Evolutionary conservation across 73 alveolate species (phyloP).

Genomic region (Paramecium tetraurelia): DNA sequence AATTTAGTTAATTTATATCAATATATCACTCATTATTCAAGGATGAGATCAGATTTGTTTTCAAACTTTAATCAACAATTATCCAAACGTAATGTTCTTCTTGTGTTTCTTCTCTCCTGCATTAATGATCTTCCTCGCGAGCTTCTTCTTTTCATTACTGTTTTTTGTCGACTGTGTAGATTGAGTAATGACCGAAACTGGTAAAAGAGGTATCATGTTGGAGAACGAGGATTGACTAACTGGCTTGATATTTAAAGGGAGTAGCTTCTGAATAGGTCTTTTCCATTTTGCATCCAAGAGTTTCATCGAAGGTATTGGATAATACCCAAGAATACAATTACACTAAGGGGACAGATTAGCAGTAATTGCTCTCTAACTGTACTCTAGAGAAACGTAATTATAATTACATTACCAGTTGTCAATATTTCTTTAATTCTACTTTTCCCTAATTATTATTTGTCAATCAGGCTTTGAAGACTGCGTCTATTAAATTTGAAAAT

Average conservation of each 20-base stretch:
- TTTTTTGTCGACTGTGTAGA: neutral
- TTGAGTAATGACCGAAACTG: neutral
- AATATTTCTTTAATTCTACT: neutral
- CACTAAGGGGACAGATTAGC: neutral
- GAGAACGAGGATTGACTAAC: neutral
- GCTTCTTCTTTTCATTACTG: neutral
- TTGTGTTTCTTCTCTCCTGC: neutral
- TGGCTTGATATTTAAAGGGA: neutral
- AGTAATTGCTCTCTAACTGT: neutral
- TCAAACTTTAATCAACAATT: neutral
- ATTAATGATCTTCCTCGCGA: neutral
- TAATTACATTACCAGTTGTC: neutral
- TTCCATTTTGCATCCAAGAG: neutral
- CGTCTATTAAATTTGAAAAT: slow-evolving; percentile 20
- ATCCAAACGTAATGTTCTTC: slow-evolving; percentile 11
- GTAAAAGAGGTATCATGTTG: neutral
- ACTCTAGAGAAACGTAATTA: neutral
- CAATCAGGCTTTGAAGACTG: neutral
- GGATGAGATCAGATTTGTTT: neutral
- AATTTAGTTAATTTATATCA: neutral
- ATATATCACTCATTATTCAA: neutral
- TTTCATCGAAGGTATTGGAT: neutral
- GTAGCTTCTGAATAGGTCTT: neutral
- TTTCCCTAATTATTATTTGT: neutral
- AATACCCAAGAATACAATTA: neutral